Conservation (phyloP, 768 basidiomycete species). For the Lactarius akahatsu region DNA sequence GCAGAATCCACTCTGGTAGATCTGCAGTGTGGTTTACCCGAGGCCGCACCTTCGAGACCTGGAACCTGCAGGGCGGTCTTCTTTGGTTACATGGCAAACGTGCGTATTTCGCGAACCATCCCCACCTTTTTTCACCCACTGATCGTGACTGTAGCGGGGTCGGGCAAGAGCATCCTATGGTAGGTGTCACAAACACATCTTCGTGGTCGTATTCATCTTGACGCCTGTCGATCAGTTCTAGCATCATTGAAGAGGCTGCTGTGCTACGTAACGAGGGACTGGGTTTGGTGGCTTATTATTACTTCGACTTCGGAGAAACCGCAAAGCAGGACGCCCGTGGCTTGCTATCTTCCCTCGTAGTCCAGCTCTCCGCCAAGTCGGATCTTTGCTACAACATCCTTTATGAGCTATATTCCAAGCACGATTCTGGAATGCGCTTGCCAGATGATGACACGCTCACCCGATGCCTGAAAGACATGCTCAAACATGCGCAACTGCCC, state of each 20-base stretch:
- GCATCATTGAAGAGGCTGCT: background rate
- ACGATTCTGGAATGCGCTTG: background rate
- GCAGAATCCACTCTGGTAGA: background rate
- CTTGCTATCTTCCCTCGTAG: background rate
- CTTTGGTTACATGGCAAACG: background rate
- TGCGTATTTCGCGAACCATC: background rate
- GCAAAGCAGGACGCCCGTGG: background rate
- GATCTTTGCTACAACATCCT: background rate
- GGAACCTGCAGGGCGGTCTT: background rate
- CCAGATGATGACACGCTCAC: too few species aligned
- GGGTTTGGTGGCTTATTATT: background rate
- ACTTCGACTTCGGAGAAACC: background rate
- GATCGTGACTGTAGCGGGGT: background rate
- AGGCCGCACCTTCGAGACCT: background rate
- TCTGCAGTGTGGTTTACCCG: background rate
- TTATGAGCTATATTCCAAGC: background rate
- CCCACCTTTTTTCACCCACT: background rate
- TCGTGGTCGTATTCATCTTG: too few species aligned
- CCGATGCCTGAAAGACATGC: too few species aligned
- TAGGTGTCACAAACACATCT: background rate
- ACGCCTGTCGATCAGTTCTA: background rate
- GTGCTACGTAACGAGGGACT: background rate
- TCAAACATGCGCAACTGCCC: too few species aligned
- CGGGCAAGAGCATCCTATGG: background rate
- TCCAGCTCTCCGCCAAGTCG: background rate